Base-by-base conservation (phyloP, 345 rosid genomes). In the Dipteronia dyeriana region DNA sequence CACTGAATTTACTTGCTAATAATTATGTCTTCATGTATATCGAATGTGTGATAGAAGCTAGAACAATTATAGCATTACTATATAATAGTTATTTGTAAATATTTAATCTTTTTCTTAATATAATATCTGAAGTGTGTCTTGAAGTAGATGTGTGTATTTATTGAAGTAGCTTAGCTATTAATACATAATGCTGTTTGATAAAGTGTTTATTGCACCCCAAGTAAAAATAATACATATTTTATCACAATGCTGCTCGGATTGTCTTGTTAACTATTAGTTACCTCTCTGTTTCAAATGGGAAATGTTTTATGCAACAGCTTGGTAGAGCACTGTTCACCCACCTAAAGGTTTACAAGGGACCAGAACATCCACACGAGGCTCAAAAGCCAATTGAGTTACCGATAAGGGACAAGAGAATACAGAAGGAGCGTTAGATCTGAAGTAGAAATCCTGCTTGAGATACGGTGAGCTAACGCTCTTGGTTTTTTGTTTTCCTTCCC, bases 261-360 rank as follows among this genome's bases (percentile, higher is more conserved):
- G 57, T 2, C 8, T 49, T 17, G 59, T 59, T 34, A 25, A 14
- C 65, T 53, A 38, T 34, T 66, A 29, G 22, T 25, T 7, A 49
- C 25, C 1, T 26, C 71, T 68, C 38, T 7, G 19, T 14, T 45
- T 65, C 7, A 47, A 64, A 5, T 68, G 26, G 7, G 8, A 74
- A 45, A 56, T 74, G 63, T 75, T 78, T 79, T 65, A 16, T 86
- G 85, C 96, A 31, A 31, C 34, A 93, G 98, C 98, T 95, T 77
- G 99, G 98, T 22, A 89, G 99, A 82, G 88, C 94, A 70, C 60
- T 96, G 31, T 96, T 96, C 85, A 93, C 90, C 85, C 99, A 96
- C 86, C 90, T 96, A 17, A 93, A 92, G 87, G 99, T 92, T 59
- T 96, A 92, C 93, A 90, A 91, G 81, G 99, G 99, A 10, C 90